A percentile compares a stretch with the other conserved stretches of the same genome.
Evolutionary conservation across 1,139 yeast genomes (phyloP).

Genomic region (Blastobotrys indianensis): DNA sequence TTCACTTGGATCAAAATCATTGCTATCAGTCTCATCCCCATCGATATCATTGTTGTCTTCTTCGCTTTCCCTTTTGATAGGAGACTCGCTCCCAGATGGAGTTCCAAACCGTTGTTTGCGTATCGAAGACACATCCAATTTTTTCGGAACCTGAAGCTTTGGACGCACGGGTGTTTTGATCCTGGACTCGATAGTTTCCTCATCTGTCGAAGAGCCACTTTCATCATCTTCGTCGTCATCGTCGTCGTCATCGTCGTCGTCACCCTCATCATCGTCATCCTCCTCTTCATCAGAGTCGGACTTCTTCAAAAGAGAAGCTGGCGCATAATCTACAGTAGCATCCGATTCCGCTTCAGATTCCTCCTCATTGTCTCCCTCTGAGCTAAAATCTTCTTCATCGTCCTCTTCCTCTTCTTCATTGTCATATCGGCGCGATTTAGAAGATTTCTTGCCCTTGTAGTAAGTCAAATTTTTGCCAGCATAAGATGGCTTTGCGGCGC

Average conservation of each 20-base stretch:
- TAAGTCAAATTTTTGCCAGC: conserved; percentile 9
- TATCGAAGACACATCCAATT: conserved; percentile 22
- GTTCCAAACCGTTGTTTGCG: conserved; percentile 17
- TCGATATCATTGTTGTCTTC: conserved; percentile 8
- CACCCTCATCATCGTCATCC: conserved; percentile 6
- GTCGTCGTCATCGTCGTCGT: conserved; percentile 7
- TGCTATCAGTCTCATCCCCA: conserved; percentile 11
- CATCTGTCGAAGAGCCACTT: conserved; percentile 14
- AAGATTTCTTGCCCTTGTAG: conserved; percentile 6
- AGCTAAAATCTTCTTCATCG: conserved; percentile 12
- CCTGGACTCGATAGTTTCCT: conserved; percentile 15
- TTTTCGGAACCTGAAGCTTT: conserved; percentile 21
- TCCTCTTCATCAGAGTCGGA: background rate
- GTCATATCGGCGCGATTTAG: background rate
- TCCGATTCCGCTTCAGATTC: conserved; percentile 13
- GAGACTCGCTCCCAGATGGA: conserved; percentile 7
- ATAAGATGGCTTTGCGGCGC: background rate
- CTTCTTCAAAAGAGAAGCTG: conserved; percentile 9
- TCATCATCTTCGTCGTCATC: conserved; percentile 15
- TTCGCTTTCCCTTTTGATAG: conserved; percentile 8
- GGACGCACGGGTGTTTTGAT: conserved; percentile 11
- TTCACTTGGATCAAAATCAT: background rate
- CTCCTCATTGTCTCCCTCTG: conserved; percentile 13
- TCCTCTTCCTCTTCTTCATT: background rate
- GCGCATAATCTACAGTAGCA: conserved; percentile 12